These are phyloP conservation scores for Echium plantagineum DNA, from an alignment of 257 asterid genomes.

Conservation along the genomic window DNA sequence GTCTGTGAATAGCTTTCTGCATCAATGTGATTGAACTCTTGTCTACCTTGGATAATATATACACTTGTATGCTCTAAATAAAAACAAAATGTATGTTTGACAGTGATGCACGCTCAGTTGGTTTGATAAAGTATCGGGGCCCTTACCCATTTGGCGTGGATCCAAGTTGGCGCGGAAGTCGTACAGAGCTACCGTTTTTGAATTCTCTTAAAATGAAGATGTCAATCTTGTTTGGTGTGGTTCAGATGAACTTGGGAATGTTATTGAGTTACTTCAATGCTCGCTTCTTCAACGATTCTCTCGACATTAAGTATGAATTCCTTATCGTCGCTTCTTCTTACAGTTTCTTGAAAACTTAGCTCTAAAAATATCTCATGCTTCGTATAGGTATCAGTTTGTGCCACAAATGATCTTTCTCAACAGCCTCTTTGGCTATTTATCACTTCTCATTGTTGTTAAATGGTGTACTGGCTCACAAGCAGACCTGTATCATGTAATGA, in stretches of 20 bases:
- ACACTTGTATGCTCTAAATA: neutral
- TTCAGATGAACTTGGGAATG: slow-evolving; percentile 91
- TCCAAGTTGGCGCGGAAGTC: slow-evolving; percentile 97
- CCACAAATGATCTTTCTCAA: slow-evolving; percentile 91
- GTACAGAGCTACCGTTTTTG: slow-evolving; percentile 87
- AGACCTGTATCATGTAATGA: slow-evolving; percentile 93
- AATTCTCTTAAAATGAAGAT: slow-evolving; percentile 93
- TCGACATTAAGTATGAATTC: slow-evolving; percentile 57
- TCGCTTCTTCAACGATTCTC: slow-evolving; percentile 45
- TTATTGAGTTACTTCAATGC: slow-evolving; percentile 77
- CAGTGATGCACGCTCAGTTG: slow-evolving; percentile 61
- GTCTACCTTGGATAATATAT: neutral
- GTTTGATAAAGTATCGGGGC: slow-evolving; percentile 56
- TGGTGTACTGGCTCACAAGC: slow-evolving; percentile 96
- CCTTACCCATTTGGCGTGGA: slow-evolving; percentile 94
- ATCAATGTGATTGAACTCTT: neutral
- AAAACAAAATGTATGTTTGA: slow-evolving; percentile 10
- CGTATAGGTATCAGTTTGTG: slow-evolving; percentile 77
- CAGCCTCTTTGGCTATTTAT: slow-evolving; percentile 87
- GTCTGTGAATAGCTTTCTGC: slow-evolving; percentile 20
- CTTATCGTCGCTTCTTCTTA: slow-evolving; percentile 5
- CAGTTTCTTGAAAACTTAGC: slow-evolving; percentile 6
- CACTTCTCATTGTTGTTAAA: slow-evolving; percentile 68
- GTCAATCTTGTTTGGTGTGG: slow-evolving; percentile 78
- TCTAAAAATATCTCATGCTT: slow-evolving; percentile 13